phyloP scores from a whole-genome alignment of 768 basidiomycete genomes.

The Tremella yokohamensis region DNA sequence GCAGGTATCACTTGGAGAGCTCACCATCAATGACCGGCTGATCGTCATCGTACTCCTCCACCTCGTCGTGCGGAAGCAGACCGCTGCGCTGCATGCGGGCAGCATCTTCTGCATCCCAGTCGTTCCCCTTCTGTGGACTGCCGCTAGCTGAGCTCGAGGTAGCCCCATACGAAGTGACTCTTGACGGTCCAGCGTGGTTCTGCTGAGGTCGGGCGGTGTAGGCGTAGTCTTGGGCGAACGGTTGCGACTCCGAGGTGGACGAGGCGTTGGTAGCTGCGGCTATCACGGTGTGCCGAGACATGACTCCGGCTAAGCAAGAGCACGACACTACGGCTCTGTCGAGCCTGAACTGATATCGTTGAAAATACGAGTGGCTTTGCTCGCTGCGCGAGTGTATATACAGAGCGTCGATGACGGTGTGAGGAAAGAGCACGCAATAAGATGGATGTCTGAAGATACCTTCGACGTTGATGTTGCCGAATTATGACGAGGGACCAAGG shows the following conservation, averaged over 20 bases:
- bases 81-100: not conserved
- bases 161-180: slow-evolving; percentile 12
- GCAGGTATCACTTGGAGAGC: too few species aligned
- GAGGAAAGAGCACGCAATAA: not conserved
- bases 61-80: slow-evolving; percentile 13
- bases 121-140: not conserved
- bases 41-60: slow-evolving; percentile 24
- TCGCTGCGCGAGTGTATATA: too few species aligned
- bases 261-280: slow-evolving; percentile 19
- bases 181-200: not conserved
- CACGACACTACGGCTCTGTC: too few species aligned
- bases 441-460: too few species aligned
- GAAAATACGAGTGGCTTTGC: too few species aligned
- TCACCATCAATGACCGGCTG: slow-evolving; percentile 36
- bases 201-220: slow-evolving; percentile 2
- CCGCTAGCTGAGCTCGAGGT: slow-evolving; percentile 4
- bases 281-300: slow-evolving; percentile 25
- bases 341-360: too few species aligned
- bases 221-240: not conserved
- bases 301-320: too few species aligned
- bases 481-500: not conserved
- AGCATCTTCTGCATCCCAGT: not conserved
- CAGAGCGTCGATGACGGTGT: slow-evolving; percentile 6
- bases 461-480: not conserved
- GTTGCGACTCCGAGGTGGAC: slow-evolving; percentile 5